phyloP scores from a whole-genome alignment of 805 yeast genomes.

The Nakazawaea ambrosiae region DNA sequence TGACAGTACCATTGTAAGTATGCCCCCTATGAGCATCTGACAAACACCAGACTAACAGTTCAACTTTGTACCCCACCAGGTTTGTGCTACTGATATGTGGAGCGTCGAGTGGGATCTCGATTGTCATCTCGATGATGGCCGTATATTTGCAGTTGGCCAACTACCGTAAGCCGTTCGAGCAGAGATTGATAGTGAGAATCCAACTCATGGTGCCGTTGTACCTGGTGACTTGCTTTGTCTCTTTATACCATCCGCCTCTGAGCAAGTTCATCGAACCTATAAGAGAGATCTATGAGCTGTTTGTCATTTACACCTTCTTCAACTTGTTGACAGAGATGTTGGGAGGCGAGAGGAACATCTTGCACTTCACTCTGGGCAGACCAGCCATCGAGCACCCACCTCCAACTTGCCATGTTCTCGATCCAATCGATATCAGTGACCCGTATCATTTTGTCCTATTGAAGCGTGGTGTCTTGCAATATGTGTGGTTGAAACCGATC shows the following conservation, averaged over 20 bases:
- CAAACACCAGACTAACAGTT: no score
- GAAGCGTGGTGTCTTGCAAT: slow-evolving; percentile 84
- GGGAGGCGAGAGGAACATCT: slow-evolving; percentile 88
- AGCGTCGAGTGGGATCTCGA: background rate
- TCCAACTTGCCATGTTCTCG: slow-evolving; percentile 39
- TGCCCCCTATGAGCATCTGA: no score
- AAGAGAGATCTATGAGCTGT: slow-evolving; percentile 90
- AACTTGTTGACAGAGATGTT: slow-evolving; percentile 72
- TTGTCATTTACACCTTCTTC: slow-evolving; percentile 91
- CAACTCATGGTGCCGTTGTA: slow-evolving; percentile 77
- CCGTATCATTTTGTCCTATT: slow-evolving; percentile 71
- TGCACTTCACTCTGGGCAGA: slow-evolving; percentile 63
- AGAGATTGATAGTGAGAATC: slow-evolving; percentile 76
- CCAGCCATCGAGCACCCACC: slow-evolving; percentile 65
- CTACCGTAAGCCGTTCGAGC: slow-evolving; percentile 86
- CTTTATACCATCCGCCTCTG: slow-evolving; percentile 38
- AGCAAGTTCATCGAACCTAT: slow-evolving; percentile 60
- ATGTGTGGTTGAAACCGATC: slow-evolving; percentile 90
- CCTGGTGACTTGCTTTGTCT: slow-evolving; percentile 60
- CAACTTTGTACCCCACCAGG: no score
- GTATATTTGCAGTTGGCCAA: slow-evolving; percentile 53
- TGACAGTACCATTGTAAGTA: no score
- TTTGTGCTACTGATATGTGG: slow-evolving; percentile 8
- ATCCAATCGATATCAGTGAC: slow-evolving; percentile 74
- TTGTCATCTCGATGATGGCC: slow-evolving; percentile 20